Conservation (phyloP, 2,329 filamentous ascomycete genomes). For the Sclerotinia spermophila region DNA sequence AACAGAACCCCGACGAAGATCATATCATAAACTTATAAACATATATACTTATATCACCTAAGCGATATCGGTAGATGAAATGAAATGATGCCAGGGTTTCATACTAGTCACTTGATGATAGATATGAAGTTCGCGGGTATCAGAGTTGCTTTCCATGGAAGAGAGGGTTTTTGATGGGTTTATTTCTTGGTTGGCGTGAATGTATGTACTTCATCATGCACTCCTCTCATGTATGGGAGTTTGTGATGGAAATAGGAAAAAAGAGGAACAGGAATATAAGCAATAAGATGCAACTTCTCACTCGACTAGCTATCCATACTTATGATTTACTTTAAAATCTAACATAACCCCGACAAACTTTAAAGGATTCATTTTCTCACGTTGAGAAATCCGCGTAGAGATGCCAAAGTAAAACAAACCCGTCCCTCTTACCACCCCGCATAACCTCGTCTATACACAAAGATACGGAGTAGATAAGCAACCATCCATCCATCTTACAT, state of each 20-base stretch:
- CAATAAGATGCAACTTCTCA: conserved; percentile 9
- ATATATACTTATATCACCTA: too few relatives aligned
- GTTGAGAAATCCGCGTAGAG: too few relatives aligned
- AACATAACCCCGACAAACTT: too few relatives aligned
- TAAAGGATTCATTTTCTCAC: too few relatives aligned
- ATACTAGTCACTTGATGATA: conserved; percentile 8
- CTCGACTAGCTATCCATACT: neutral
- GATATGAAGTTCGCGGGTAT: neutral
- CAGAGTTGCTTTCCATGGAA: neutral
- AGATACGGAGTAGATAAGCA: neutral
- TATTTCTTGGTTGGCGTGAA: neutral
- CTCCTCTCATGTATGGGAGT: neutral
- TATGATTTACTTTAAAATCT: too few relatives aligned
- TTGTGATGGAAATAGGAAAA: neutral
- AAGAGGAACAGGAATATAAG: neutral
- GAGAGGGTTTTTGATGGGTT: neutral
- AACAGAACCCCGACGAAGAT: neutral
- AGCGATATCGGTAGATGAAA: neutral
- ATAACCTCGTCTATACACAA: neutral
- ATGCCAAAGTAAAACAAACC: neutral
- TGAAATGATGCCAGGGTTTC: conserved; percentile 9
- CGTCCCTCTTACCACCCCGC: neutral
- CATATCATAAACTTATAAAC: neutral
- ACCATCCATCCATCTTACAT: too few relatives aligned
- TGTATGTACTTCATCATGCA: too few relatives aligned